Base-by-base conservation (phyloP, 2,329 filamentous ascomycete genomes). In the Xylaria multiplex region DNA sequence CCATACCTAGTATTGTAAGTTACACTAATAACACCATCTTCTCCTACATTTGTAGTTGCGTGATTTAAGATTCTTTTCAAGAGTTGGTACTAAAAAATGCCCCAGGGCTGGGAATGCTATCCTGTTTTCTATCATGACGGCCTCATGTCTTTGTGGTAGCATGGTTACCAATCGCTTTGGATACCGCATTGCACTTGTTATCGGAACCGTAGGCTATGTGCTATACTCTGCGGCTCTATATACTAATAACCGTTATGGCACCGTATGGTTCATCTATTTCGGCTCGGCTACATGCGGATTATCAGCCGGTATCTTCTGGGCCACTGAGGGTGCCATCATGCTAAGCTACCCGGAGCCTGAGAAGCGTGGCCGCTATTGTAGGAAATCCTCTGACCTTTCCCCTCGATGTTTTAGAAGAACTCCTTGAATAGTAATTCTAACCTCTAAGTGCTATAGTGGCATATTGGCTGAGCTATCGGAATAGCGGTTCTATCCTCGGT, bases 1-100 rank as follows among this genome's bases (percentile, higher is more conserved):
- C 42, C 42, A n/a, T 45, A 45, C 42, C 42, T 45, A n/a, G 42
- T 45, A 45, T n/a, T 45, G 42, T 45, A 45, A 45, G 42, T 19
- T n/a, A 45, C 13, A 6, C 32, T 35, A n/a, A n/a, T 6, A 16
- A 13, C 13, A 7, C 42, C 3, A 9, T 35, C 32, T 45, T 45
- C 14, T 14, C 42, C n/a, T 16, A 16, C n/a, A 16, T 45, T 45
- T 6, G n/a, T 45, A 1, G 2, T 45, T 45, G 7, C 6, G 1
- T 45, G 14, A 45, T 45, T 45, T 45, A 16, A 16, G n/a, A 2
- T 3, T 45, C 2, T n/a, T n/a, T n/a, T 7, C 42, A 7, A 6
- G n/a, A 16, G 16, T 45, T n/a, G n/a, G 5, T n/a, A 45, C 14
- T n/a, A 13, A 35, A 35, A 35, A 35, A 35, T 7, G 9, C 32